Evolutionary conservation across 1,284 basidiomycete species (phyloP).

Genomic region (Vanrija pseudolonga): DNA sequence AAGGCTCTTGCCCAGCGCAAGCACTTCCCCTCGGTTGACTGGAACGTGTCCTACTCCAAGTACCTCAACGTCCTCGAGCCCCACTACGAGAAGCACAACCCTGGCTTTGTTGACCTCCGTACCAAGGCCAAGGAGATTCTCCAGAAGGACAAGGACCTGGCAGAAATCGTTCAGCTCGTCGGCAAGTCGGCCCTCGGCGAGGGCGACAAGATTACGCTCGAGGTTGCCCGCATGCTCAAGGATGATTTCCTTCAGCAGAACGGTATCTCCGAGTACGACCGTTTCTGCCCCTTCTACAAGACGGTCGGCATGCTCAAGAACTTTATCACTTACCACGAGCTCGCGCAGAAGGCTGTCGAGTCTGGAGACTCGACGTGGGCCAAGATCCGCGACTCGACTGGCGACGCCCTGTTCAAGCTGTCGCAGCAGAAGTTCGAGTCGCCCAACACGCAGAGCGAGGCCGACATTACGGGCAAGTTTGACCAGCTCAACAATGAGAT

Average conservation of each 20-base stretch:
- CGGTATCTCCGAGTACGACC: conserved; percentile 96
- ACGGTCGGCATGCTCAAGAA: conserved; percentile 93
- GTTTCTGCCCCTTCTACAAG: conserved; percentile 98
- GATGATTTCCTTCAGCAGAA: conserved; percentile 99
- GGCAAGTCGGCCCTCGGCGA: conserved; percentile 98
- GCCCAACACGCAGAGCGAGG: conserved; percentile 68
- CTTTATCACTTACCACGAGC: conserved; percentile 89
- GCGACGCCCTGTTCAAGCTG: conserved; percentile 89
- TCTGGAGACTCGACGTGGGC: conserved; percentile 77
- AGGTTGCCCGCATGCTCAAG: conserved; percentile 92
- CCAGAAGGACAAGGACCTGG: conserved; percentile 97
- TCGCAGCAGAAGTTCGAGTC: conserved; percentile 98
- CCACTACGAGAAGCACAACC: conserved; percentile 84
- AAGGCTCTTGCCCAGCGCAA: conserved; percentile 78
- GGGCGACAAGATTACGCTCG: conserved; percentile 96
- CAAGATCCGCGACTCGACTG: conserved; percentile 81
- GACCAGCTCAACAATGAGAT: conserved; percentile 76
- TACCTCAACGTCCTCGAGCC: conserved; percentile 93
- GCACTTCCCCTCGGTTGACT: conserved; percentile 97
- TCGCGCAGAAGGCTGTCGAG: conserved; percentile 77
- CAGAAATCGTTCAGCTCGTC: conserved; percentile 98
- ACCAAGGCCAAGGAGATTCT: conserved; percentile 92
- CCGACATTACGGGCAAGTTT: conserved; percentile 71
- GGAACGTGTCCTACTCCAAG: conserved; percentile 98
- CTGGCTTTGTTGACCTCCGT: conserved; percentile 89